phyloP scores from a whole-genome alignment of 2,329 filamentous ascomycete species.

The Sporothrix globosa region DNA sequence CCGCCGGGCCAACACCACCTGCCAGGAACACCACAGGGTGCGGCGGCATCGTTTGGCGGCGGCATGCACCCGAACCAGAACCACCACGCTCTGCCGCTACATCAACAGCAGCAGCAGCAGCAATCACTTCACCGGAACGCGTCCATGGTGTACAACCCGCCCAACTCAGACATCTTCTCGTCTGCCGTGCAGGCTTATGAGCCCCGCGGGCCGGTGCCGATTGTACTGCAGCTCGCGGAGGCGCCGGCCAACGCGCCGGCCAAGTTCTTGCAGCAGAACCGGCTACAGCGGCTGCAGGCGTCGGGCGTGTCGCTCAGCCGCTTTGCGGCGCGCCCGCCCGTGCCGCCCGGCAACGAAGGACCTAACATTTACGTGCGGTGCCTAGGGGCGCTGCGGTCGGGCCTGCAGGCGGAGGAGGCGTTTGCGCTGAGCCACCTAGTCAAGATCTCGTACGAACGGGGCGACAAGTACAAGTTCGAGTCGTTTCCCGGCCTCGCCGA shows the following conservation, averaged over 20 bases:
- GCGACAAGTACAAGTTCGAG: conserved; percentile 94
- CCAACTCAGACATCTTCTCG: conserved; percentile 60
- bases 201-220: conserved; percentile 60
- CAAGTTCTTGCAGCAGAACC: conserved; percentile 65
- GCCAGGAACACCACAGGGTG: conserved; percentile 34
- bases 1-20: conserved; percentile 36
- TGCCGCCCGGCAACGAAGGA: conserved; percentile 66
- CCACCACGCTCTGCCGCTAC: conserved; percentile 13
- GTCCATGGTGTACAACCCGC: conserved; percentile 55
- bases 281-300: conserved; percentile 46
- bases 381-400: conserved; percentile 79
- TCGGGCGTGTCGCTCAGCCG: conserved; percentile 53
- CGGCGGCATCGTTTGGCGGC: conserved; percentile 37
- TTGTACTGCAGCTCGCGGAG: conserved; percentile 71
- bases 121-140: conserved; percentile 47
- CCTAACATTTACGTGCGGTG: conserved; percentile 92
- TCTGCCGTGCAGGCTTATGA: conserved; percentile 70
- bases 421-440: conserved; percentile 92
- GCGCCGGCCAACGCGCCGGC: conserved; percentile 75
- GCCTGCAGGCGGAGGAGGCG: conserved; percentile 79
- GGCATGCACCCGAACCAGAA: conserved; percentile 28
- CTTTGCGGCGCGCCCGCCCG: conserved; percentile 53
- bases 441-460: conserved; percentile 91
- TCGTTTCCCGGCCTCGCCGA: conserved; percentile 88
- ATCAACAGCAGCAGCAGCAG: conserved; percentile 24